These are phyloP conservation scores for Hyphodiscus sp. DNA, from an alignment of 2,329 filamentous ascomycete genomes.

Conservation along the genomic window DNA sequence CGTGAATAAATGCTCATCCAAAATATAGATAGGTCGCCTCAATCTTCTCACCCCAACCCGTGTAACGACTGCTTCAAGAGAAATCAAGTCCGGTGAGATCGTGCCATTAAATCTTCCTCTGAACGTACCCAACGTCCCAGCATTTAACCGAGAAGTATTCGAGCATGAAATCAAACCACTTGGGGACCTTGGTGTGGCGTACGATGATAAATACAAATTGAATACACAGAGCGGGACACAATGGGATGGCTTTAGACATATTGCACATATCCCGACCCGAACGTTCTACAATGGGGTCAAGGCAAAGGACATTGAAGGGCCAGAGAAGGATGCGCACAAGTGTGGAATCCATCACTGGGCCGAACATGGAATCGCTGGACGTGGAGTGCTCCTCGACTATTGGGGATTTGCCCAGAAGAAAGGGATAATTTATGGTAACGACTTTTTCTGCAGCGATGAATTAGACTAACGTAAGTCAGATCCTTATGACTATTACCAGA, in stretches of 20 bases:
- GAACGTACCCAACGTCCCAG: conserved; percentile 31
- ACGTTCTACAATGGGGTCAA: conserved; percentile 27
- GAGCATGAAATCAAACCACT: conserved; percentile 29
- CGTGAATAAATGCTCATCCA: not conserved
- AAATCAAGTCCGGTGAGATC: conserved; percentile 37
- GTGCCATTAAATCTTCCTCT: conserved; percentile 28
- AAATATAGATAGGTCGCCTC: conserved; percentile 35
- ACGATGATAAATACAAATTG: conserved; percentile 54
- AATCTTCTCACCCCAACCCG: conserved; percentile 41
- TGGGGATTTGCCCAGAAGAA: conserved; percentile 36
- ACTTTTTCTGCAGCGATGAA: not conserved
- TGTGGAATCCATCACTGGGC: conserved; percentile 29
- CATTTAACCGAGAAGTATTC: conserved; percentile 30
- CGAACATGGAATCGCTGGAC: conserved; percentile 44
- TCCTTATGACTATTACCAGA: conserved; percentile 25
- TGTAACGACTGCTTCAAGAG: conserved; percentile 34
- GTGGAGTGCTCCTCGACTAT: conserved; percentile 49
- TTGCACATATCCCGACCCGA: conserved; percentile 18
- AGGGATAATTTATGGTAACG: conserved; percentile 31
- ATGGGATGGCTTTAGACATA: conserved; percentile 49
- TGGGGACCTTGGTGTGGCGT: conserved; percentile 31
- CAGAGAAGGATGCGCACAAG: conserved; percentile 20
- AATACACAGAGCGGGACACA: conserved; percentile 53
- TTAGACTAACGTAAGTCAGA: conserved; percentile 13
- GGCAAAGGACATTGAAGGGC: conserved; percentile 22